Evolutionary conservation across 2,329 filamentous ascomycete genomes (phyloP), one percentile per base, ranked within the genome.

Genomic region (Monilinia aucupariae): DNA sequence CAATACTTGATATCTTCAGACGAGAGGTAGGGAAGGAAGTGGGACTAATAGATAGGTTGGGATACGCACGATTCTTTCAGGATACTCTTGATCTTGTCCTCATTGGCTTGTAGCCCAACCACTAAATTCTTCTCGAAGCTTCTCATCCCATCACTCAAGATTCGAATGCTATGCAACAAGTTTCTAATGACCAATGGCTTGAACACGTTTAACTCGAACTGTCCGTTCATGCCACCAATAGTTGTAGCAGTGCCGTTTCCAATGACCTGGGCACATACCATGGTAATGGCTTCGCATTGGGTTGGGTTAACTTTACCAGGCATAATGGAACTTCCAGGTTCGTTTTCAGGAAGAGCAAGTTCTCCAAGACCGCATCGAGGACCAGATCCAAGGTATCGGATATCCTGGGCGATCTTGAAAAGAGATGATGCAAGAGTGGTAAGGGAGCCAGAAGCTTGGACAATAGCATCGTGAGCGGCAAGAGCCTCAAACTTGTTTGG

Each of bases 401-500:
- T 91, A 76, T 97, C 94, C 80, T 99, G 92, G 13, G 93, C 94
- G 73, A 99, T 96, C 84, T 99, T 97, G 85, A 90, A 96, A 61
- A 99, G 87, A 60, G 92, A 96, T 65, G 82, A 81, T 53, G 94
- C 92, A 65, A 97, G 84, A 34, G 92, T 97, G 83, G 97, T 97
- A 73, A 99, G 85, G 68, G 90, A 87, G 66, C 94, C 94, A 69
- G 91, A 91, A 59, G 93, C 93, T 80, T 97, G 92, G 64, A 97
- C 92, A 71, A 97, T 86, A 68, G 93, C 91, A 74, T 99, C 94
- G 78, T 99, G 94, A 58, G 94, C 91, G 64, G 94, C 94, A 49
- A 99, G 86, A 4, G 94, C 88, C 81, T 97, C 94, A 74, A 99
- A 99, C 82, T 99, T 99, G 85, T 99, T 99, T 69, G 94, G 93